These are phyloP conservation scores for Saksenaea vasiformis DNA, from an alignment of 371 early-diverging fungal genomes.

Conservation along the genomic window DNA sequence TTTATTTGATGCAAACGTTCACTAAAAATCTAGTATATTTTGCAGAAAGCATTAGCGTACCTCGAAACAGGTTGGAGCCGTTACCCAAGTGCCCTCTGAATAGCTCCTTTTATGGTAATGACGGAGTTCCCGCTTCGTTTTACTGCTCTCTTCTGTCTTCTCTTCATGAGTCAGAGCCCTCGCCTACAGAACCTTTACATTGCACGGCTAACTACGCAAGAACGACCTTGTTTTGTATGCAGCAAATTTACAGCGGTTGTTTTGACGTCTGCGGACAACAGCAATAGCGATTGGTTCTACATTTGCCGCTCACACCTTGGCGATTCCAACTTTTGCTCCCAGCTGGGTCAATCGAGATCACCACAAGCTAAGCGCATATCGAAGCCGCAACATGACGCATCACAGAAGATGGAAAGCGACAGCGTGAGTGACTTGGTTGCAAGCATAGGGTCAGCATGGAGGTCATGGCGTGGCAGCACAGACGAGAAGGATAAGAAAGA, in stretches of 20 bases:
- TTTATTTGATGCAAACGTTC: too few relatives aligned
- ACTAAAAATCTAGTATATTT: too few relatives aligned
- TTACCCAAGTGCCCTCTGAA: background rate
- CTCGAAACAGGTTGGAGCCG: too few relatives aligned
- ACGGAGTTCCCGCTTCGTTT: background rate
- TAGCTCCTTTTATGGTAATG: background rate
- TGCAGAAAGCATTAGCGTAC: too few relatives aligned
- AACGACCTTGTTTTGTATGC: conserved; percentile 63
- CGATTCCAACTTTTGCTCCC: conserved; percentile 47
- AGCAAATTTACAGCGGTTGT: conserved; percentile 59
- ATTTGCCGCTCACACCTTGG: conserved; percentile 48
- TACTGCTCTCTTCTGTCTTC: background rate
- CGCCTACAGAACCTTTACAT: conserved; percentile 56
- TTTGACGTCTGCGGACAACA: conserved; percentile 53
- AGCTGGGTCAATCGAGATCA: conserved; percentile 15
- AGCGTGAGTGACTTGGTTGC: conserved; percentile 44
- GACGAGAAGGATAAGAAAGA: conserved; percentile 14
- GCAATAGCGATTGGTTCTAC: conserved; percentile 62
- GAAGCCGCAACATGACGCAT: conserved; percentile 13
- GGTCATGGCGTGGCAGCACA: conserved; percentile 33
- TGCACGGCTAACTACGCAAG: conserved; percentile 51
- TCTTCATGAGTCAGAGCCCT: conserved; percentile 9
- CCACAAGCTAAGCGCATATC: conserved; percentile 13
- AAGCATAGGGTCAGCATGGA: conserved; percentile 47
- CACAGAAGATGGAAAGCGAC: conserved; percentile 37